Percentiles rank a stretch among this genome's conserved stretches.
phyloP scores from a whole-genome alignment of 441 rosid genomes.

The Jatropha multifida region DNA sequence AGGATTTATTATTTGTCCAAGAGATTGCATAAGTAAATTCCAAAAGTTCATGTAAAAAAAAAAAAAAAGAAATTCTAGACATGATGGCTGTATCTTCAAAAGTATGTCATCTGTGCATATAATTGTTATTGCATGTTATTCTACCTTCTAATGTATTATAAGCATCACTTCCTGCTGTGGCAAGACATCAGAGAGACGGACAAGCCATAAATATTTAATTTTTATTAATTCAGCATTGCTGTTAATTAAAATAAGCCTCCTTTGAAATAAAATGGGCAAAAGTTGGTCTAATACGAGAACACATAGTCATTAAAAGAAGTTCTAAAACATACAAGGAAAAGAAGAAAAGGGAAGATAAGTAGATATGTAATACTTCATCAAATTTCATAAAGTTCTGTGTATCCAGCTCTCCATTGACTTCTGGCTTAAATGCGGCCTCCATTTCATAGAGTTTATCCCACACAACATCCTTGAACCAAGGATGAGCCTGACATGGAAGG shows the following conservation, averaged over 20 bases:
- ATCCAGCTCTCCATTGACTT: slow-evolving; percentile 91
- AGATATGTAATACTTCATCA: slow-evolving; percentile 68
- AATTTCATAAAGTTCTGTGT: slow-evolving; percentile 98
- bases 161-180: neutral
- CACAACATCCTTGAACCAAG: slow-evolving; percentile 80
- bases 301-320: too few species aligned
- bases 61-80: neutral
- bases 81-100: neutral
- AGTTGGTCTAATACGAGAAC: neutral
- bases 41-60: neutral
- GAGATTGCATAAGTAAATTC: neutral
- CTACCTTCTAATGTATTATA: neutral
- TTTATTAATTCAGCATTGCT: neutral
- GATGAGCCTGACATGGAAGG: slow-evolving; percentile 68
- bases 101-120: neutral
- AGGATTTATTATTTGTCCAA: neutral
- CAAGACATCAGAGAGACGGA: neutral
- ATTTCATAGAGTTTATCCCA: slow-evolving; percentile 95
- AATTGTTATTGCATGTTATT: neutral
- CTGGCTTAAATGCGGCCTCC: slow-evolving; percentile 96
- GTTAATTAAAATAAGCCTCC: neutral
- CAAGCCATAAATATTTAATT: neutral
- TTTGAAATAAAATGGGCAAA: slow-evolving; percentile 11
- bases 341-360: slow-evolving; percentile 3
- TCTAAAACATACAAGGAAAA: neutral